These are phyloP conservation scores for Aschersonia sp. DNA, from an alignment of 2,329 filamentous ascomycete genomes.

Conservation along the genomic window DNA sequence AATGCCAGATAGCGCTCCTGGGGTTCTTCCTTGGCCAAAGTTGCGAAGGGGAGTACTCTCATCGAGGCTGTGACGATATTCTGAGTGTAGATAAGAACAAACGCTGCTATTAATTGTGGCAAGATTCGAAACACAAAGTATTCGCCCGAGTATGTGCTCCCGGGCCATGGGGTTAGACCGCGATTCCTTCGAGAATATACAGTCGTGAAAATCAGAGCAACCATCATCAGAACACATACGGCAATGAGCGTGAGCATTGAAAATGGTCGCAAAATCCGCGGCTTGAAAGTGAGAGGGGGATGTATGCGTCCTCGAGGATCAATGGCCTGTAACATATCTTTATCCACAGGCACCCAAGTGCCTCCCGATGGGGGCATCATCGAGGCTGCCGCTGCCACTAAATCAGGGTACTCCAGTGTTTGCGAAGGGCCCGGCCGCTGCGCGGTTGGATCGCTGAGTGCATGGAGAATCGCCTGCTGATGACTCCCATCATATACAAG, in stretches of 20 bases:
- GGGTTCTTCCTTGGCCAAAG: constrained; percentile 54
- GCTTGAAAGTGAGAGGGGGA: constrained; percentile 52
- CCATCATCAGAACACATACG: constrained; percentile 55
- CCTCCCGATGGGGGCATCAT: constrained; percentile 3
- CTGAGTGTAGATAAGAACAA: constrained; percentile 65
- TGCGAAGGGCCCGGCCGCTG: neutral
- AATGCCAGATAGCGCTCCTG: constrained; percentile 48
- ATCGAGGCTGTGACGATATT: constrained; percentile 60
- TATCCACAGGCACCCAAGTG: constrained; percentile 19
- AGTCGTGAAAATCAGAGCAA: constrained; percentile 57
- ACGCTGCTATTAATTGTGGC: constrained; percentile 59
- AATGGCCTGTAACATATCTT: constrained; percentile 17
- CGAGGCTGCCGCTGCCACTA: neutral
- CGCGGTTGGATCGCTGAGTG: neutral
- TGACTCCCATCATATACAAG: too few species aligned
- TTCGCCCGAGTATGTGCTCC: constrained; percentile 50
- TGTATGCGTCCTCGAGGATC: constrained; percentile 22
- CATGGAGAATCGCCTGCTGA: too few species aligned
- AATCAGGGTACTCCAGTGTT: neutral
- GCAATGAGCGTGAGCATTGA: constrained; percentile 47
- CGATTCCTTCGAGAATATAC: constrained; percentile 47
- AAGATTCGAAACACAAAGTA: constrained; percentile 84
- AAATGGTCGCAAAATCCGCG: constrained; percentile 52
- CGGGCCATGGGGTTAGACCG: constrained; percentile 54
- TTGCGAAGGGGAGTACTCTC: constrained; percentile 62